Base-by-base conservation (phyloP, 331 rosid genomes). In the Acacia pycnantha region DNA sequence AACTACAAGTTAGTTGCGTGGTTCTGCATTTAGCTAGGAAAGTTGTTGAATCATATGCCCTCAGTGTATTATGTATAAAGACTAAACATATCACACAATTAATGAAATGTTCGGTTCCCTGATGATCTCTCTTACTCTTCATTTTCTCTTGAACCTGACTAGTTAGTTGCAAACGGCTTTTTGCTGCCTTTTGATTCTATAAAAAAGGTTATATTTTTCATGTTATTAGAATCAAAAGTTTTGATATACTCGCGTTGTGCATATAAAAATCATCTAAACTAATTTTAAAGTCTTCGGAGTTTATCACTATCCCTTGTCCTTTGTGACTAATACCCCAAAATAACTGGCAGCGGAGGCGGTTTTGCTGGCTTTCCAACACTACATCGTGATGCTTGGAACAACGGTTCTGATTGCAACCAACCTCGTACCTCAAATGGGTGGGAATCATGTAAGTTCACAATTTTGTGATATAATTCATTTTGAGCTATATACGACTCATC, bases 381-480 rank as follows among this genome's bases (percentile, higher is more conserved):
- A 96, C 85, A 87, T 96, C 75, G 99, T 96, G 84, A 92, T 94
- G 98, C 99, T 96, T 65, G 99, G 98, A 61, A 87, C 97, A 21
- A 90, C 90, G 2, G 99, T 96, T 82, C 54, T 96, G 87, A 87
- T 96, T 74, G 89, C 97, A 41, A 90, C 81, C 31, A 5, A 13
- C 16, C 89, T 96, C 27, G 99, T 96, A 65, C 97, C 97, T 81
- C 53, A 13, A 69, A 96, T 96, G 98, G 99, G 99, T 26, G 99
- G 99, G 48, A 77, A 16, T 84, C 88, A 86, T 74, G 99, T 94
- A 91, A 94, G 87, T 73, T 22, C 50, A 15, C 11, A 37, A 6
- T 47, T 48, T 75, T 65, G 13, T 64, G 61, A 29, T 22, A n/a
- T 48, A 53, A 56, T 76, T 51, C 54, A 37, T 33, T 22, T 5